These are phyloP conservation scores for Claviceps africana DNA, from an alignment of 2,329 filamentous ascomycete genomes.

Conservation along the genomic window DNA sequence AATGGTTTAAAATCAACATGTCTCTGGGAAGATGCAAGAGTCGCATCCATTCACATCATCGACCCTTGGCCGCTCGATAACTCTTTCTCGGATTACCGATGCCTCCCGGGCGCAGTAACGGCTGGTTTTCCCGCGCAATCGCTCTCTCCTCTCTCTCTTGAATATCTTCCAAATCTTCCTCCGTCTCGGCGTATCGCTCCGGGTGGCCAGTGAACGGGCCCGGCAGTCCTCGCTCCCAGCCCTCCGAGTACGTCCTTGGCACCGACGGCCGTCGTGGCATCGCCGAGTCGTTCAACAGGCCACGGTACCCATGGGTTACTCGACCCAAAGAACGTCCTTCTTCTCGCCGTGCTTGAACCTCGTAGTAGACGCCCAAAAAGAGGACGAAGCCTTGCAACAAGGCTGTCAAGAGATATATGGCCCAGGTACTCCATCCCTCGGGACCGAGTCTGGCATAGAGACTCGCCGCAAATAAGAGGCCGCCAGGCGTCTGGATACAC, in stretches of 20 bases:
- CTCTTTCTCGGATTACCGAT: constrained; percentile 31
- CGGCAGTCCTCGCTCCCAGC: constrained; percentile 36
- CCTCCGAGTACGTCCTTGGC: constrained; percentile 32
- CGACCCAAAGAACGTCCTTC: constrained; percentile 11
- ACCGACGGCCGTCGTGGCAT: constrained; percentile 22
- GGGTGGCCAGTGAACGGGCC: constrained; percentile 38
- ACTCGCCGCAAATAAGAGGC: constrained; percentile 77
- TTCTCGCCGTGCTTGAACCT: constrained; percentile 33
- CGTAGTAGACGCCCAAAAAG: constrained; percentile 66
- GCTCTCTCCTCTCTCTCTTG: constrained; percentile 37
- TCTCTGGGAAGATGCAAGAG: too few relatives aligned
- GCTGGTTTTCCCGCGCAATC: constrained; percentile 35
- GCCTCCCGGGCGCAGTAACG: constrained; percentile 34
- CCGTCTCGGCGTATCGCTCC: constrained; percentile 36
- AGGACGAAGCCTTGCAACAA: constrained; percentile 71
- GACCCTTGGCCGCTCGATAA: constrained; percentile 20
- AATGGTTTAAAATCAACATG: too few relatives aligned
- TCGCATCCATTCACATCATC: neutral
- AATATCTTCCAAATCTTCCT: constrained; percentile 36
- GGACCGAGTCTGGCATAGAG: constrained; percentile 65
- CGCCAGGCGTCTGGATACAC: constrained; percentile 92
- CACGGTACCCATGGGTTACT: constrained; percentile 14
- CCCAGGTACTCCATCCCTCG: constrained; percentile 90
- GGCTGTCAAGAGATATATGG: constrained; percentile 78
- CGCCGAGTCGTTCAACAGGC: constrained; percentile 15